Evolutionary conservation across 108 stramenopile genomes (phyloP).

Genomic region (Pinguiococcus pyrenoidosus): DNA sequence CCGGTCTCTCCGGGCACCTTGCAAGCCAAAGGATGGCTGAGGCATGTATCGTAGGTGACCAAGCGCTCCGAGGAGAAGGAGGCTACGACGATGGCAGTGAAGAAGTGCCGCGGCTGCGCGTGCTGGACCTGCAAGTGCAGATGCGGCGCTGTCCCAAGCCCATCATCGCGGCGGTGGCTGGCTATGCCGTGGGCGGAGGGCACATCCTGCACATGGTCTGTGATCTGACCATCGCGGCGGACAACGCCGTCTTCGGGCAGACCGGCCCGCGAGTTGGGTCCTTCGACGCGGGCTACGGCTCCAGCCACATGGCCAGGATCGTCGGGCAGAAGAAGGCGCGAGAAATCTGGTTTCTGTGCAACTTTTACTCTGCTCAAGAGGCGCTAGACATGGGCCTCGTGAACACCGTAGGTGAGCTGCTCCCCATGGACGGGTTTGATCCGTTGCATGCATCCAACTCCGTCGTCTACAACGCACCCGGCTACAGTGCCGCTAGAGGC

Average conservation of each 20-base stretch:
- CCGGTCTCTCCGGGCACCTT: too few species aligned
- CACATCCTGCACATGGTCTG: constrained; percentile 86
- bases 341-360: constrained; percentile 79
- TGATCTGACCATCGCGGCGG: constrained; percentile 65
- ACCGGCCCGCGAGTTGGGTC: constrained; percentile 69
- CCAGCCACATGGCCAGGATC: constrained; percentile 60
- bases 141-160: constrained; percentile 91
- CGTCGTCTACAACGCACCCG: too few species aligned
- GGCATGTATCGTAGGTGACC: too few species aligned
- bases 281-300: constrained; percentile 87
- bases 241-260: constrained; percentile 80
- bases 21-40: too few species aligned
- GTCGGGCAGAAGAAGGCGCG: constrained; percentile 84
- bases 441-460: too few species aligned
- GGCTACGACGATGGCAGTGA: constrained; percentile 82
- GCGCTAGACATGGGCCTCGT: constrained; percentile 75
- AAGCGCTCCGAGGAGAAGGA: constrained; percentile 60
- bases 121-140: constrained; percentile 69
- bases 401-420: constrained; percentile 62
- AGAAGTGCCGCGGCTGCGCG: constrained; percentile 52
- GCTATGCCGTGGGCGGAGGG: constrained; percentile 86
- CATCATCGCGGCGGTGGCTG: constrained; percentile 73
- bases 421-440: too few species aligned
- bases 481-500: constrained; percentile 42
- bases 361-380: constrained; percentile 64